phyloP scores from a whole-genome alignment of 768 basidiomycete species.

The Lactarius psammicola region DNA sequence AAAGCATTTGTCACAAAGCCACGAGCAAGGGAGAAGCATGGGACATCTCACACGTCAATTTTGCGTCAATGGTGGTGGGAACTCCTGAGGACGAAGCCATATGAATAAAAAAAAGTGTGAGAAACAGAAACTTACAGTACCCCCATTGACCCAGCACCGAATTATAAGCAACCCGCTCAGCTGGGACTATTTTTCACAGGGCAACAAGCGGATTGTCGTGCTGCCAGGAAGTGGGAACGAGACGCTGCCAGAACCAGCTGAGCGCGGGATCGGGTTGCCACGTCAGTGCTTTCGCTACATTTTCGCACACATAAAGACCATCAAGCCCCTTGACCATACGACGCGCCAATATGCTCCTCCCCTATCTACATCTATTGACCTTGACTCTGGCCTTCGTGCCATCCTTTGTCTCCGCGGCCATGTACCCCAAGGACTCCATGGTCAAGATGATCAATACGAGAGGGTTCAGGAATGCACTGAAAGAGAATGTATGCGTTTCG shows the following conservation, averaged over 20 bases:
- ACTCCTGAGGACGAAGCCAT: too few relatives aligned
- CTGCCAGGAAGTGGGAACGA: neutral
- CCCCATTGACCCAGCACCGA: too few relatives aligned
- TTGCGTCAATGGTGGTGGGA: too few relatives aligned
- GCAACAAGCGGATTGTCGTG: too few relatives aligned
- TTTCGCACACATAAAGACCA: neutral
- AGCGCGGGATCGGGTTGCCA: neutral
- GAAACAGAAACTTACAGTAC: too few relatives aligned
- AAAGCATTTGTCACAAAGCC: too few relatives aligned
- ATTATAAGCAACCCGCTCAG: too few relatives aligned
- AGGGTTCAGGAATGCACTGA: conserved; percentile 69
- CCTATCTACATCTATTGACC: conserved; percentile 35
- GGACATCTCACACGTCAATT: too few relatives aligned
- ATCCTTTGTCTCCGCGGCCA: conserved; percentile 51
- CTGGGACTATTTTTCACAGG: too few relatives aligned
- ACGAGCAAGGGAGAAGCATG: too few relatives aligned
- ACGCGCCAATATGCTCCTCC: neutral
- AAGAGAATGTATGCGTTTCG: conserved; percentile 60
- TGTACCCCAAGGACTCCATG: conserved; percentile 40
- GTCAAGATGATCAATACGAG: conserved; percentile 76
- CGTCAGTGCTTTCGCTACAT: neutral
- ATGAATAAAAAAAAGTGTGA: too few relatives aligned
- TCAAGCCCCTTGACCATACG: neutral
- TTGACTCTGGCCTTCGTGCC: conserved; percentile 41
- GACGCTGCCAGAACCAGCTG: neutral